Conservation (phyloP, 441 rosid genomes). For the Pelargonium cotyledonis region DNA sequence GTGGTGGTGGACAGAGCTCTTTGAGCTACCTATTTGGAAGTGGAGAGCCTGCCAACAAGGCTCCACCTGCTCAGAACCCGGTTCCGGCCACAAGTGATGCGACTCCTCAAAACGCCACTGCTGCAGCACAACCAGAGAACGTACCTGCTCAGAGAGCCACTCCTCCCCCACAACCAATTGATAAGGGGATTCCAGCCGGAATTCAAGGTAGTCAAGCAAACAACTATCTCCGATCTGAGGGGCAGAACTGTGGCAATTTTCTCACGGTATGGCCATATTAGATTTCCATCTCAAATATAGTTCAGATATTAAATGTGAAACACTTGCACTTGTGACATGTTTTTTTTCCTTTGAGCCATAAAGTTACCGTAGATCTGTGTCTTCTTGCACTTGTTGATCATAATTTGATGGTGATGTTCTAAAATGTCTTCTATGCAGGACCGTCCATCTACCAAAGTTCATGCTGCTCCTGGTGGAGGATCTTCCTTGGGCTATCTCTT, state of each 20-base stretch:
- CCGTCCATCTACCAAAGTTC: slow-evolving; percentile 53
- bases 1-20: slow-evolving; percentile 66
- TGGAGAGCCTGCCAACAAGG: slow-evolving; percentile 32
- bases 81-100: slow-evolving; percentile 17
- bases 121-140: slow-evolving; percentile 11
- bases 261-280: slow-evolving; percentile 34
- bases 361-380: too few species aligned
- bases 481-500: slow-evolving; percentile 56
- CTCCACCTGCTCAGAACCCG: slow-evolving; percentile 27
- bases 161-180: slow-evolving; percentile 17
- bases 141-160: slow-evolving; percentile 1
- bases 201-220: slow-evolving; percentile 34
- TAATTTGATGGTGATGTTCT: not conserved
- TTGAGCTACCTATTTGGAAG: slow-evolving; percentile 56
- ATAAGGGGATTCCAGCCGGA: slow-evolving; percentile 44
- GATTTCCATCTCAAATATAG: not conserved
- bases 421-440: slow-evolving; percentile 30
- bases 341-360: not conserved
- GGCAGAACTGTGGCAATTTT: slow-evolving; percentile 48
- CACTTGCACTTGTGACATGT: not conserved
- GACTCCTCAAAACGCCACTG: slow-evolving; percentile 21
- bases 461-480: slow-evolving; percentile 54
- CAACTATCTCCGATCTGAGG: slow-evolving; percentile 43
- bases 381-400: not conserved
- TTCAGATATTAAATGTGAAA: not conserved